phyloP scores from a whole-genome alignment of 495 filamentous ascomycete species.

The Rostrohypoxylon terebratum region DNA sequence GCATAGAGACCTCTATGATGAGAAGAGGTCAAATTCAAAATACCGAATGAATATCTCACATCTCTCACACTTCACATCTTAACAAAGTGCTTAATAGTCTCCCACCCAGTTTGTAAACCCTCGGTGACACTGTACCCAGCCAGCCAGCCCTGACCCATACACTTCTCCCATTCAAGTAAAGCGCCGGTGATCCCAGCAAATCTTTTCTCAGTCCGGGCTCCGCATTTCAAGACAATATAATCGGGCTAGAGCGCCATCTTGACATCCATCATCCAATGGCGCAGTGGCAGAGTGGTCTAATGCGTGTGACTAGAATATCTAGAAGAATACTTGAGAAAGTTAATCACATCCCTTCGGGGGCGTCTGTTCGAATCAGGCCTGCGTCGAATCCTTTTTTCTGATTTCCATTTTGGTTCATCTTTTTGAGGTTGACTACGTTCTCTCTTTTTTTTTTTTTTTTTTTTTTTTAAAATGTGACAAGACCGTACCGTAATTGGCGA shows the following conservation, averaged over 20 bases:
- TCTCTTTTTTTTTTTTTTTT: not conserved
- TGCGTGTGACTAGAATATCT: constrained; percentile 11
- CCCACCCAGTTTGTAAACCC: not conserved
- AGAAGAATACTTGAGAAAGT: not conserved
- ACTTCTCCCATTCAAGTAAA: constrained; percentile 1
- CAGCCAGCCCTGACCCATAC: not conserved
- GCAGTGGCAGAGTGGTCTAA: constrained; percentile 18
- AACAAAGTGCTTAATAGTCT: too few species aligned
- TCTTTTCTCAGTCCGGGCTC: not conserved
- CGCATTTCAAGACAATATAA: not conserved
- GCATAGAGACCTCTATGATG: too few species aligned
- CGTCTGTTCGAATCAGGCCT: constrained; percentile 20
- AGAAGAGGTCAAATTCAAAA: too few species aligned
- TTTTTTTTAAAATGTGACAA: too few species aligned
- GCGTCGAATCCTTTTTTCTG: constrained; percentile 3
- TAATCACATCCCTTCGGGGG: constrained; percentile 9
- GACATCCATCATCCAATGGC: not conserved
- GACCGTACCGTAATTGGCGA: too few species aligned
- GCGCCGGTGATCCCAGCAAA: not conserved
- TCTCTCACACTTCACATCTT: too few species aligned
- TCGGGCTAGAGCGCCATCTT: not conserved
- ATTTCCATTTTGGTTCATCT: not conserved
- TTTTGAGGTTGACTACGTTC: not conserved
- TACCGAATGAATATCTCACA: too few species aligned
- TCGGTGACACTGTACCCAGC: too few species aligned